These are phyloP conservation scores for Moesziomyces parantarcticus DNA, from an alignment of 1,284 basidiomycete species.

Conservation along the genomic window DNA sequence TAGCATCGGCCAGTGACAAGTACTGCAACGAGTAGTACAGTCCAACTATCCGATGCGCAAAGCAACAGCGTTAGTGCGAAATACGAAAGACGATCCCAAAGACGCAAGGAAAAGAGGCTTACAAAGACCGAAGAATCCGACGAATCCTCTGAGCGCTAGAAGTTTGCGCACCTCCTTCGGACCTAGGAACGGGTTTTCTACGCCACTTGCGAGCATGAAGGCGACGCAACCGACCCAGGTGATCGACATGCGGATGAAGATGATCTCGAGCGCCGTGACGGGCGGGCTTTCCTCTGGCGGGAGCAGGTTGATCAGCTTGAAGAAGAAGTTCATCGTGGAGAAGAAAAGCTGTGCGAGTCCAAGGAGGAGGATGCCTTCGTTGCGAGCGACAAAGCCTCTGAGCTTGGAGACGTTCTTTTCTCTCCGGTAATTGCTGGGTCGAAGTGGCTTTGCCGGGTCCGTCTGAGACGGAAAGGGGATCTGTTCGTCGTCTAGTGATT, in stretches of 20 bases:
- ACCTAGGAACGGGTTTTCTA: constrained; percentile 77
- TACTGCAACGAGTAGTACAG: constrained; percentile 78
- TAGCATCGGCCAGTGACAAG: constrained; percentile 79
- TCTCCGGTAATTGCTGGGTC: constrained; percentile 38
- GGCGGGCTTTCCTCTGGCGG: constrained; percentile 69
- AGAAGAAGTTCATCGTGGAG: constrained; percentile 72
- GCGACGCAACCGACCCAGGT: constrained; percentile 63
- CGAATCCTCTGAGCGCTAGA: constrained; percentile 74
- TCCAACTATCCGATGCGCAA: constrained; percentile 68
- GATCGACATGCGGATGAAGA: constrained; percentile 72
- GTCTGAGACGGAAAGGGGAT: constrained; percentile 45
- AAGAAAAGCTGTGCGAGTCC: constrained; percentile 49
- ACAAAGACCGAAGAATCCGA: constrained; percentile 71
- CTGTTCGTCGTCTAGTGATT: constrained; percentile 17
- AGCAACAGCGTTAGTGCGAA: neutral
- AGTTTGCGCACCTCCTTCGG: constrained; percentile 76
- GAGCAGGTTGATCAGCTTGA: constrained; percentile 74
- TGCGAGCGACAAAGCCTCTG: constrained; percentile 33
- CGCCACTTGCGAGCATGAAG: constrained; percentile 68
- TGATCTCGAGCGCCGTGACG: constrained; percentile 68
- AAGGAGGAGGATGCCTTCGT: constrained; percentile 46
- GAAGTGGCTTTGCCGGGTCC: constrained; percentile 37
- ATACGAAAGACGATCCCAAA: too few species aligned
- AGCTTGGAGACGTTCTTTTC: constrained; percentile 23
- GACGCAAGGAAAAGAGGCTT: neutral